Percentiles rank a stretch among this genome's conserved stretches.
Evolutionary conservation across 192 early-diverging fungal species (phyloP).

Genomic region (Chytriomyces hyalinus): DNA sequence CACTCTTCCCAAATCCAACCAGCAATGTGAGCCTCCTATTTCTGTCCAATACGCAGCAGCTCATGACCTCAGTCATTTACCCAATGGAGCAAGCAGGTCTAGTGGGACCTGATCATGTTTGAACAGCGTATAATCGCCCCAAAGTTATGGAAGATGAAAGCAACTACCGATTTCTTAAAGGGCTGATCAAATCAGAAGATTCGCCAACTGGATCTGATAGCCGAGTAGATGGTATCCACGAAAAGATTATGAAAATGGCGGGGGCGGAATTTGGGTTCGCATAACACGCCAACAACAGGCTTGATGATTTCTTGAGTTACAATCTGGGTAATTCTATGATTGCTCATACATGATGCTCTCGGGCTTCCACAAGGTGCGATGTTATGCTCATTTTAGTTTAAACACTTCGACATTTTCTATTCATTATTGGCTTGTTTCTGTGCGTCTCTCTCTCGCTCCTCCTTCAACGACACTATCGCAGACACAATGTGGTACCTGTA

Average conservation of each 20-base stretch:
- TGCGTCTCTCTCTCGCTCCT: not conserved
- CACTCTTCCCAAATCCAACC: no score
- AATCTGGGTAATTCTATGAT: not conserved
- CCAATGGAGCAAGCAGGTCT: no score
- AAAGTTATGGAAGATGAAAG: not conserved
- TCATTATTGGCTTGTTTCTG: no score
- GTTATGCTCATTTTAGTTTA: not conserved
- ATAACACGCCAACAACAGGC: not conserved
- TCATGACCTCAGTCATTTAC: no score
- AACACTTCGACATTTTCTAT: no score
- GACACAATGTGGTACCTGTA: not conserved
- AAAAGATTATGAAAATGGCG: slow-evolving; percentile 7
- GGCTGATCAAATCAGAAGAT: not conserved
- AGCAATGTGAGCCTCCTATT: no score
- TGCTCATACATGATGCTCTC: slow-evolving; percentile 10
- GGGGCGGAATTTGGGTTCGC: not conserved
- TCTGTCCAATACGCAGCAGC: no score
- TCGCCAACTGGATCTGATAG: not conserved
- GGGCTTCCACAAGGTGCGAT: slow-evolving; percentile 15
- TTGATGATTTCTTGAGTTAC: no score
- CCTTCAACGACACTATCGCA: not conserved
- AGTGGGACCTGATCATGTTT: no score
- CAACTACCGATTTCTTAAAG: not conserved
- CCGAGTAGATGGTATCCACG: not conserved
- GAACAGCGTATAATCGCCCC: not conserved